Conservation (phyloP, 108 stramenopile genomes). For the Stephanodiscus triporus region DNA sequence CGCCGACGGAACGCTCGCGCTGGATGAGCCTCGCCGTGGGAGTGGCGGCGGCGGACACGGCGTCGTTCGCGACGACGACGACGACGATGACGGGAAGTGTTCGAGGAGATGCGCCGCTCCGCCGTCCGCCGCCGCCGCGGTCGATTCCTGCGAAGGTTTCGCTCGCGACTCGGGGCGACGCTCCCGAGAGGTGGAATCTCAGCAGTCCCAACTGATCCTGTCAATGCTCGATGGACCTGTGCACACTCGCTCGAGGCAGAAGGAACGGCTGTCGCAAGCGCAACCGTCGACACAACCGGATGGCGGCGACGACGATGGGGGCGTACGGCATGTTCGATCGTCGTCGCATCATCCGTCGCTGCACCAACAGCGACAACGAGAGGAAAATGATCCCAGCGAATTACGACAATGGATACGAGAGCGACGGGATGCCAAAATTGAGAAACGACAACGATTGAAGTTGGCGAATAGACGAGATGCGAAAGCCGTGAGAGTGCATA, state of each 20-base stretch:
- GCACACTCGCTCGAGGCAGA: constrained; percentile 30
- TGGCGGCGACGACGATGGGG: not conserved
- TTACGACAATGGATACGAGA: constrained; percentile 25
- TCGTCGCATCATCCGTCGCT: not conserved
- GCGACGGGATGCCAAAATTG: constrained; percentile 8
- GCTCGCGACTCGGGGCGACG: not conserved
- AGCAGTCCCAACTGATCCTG: not conserved
- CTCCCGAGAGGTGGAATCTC: not conserved
- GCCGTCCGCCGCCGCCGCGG: not conserved
- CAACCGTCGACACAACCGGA: constrained; percentile 3
- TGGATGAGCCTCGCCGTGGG: constrained; percentile 4
- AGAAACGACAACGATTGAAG: constrained; percentile 9
- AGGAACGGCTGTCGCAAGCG: constrained; percentile 12
- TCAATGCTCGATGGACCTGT: constrained; percentile 27
- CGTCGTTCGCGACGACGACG: constrained; percentile 6
- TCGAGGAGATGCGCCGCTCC: not conserved
- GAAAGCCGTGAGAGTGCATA: constrained; percentile 8
- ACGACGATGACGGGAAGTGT: not conserved
- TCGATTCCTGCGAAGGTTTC: not conserved
- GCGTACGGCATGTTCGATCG: not conserved
- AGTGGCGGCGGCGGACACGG: not conserved
- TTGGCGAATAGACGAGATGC: not conserved
- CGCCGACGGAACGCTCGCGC: constrained; percentile 12
- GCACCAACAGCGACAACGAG: not conserved
- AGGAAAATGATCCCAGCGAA: not conserved